Conservation (phyloP, 1,139 yeast genomes). For the Candida sp. region DNA sequence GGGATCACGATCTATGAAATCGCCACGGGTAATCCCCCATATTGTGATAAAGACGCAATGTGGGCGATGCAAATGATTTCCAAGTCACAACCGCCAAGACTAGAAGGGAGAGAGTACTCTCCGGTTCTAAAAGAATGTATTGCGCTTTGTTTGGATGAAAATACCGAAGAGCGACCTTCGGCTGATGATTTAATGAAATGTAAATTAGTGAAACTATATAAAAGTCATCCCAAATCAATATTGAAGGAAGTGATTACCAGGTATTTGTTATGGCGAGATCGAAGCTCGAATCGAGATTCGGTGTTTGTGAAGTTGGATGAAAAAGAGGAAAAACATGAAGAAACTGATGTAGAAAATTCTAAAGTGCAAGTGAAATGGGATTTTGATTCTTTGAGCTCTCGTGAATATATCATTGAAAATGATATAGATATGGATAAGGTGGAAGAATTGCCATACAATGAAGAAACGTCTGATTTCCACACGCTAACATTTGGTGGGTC, state of each 20-base stretch:
- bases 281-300: constrained; percentile 49
- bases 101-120: constrained; percentile 87
- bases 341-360: constrained; percentile 17
- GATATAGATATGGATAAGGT: constrained; percentile 53
- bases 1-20: constrained; percentile 95
- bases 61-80: constrained; percentile 95
- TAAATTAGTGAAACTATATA: constrained; percentile 64
- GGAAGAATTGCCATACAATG: constrained; percentile 18
- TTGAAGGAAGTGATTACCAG: constrained; percentile 78
- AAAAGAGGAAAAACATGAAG: constrained; percentile 12
- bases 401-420: constrained; percentile 68
- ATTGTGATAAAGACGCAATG: constrained; percentile 91
- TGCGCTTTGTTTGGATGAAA: constrained; percentile 91
- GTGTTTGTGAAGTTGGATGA: constrained; percentile 33
- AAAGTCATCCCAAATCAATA: constrained; percentile 53
- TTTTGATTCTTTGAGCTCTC: constrained; percentile 72
- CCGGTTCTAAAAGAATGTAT: constrained; percentile 78
- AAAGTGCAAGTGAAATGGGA: constrained; percentile 81
- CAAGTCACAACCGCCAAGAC: constrained; percentile 88
- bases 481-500: constrained; percentile 5
- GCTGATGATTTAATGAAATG: constrained; percentile 84
- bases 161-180: constrained; percentile 80
- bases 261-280: constrained; percentile 79
- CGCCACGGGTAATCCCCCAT: constrained; percentile 97
- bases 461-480: constrained; percentile 1